A percentile compares a stretch with the other conserved stretches of the same genome.
Evolutionary conservation across 345 rosid species (phyloP).

Genomic region (Jatropha curcas): DNA sequence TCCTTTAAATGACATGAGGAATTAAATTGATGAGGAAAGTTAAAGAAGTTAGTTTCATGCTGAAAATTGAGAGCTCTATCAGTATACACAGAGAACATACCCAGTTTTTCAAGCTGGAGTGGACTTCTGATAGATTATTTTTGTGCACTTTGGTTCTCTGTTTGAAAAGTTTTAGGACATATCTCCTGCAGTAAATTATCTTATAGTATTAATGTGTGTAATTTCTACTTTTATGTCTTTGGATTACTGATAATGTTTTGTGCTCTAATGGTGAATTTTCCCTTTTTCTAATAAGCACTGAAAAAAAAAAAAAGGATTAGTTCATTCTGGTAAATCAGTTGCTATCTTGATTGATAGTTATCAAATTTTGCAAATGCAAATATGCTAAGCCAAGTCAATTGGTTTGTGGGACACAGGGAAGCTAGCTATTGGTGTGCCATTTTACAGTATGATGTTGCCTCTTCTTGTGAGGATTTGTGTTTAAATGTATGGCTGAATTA

Average conservation of each 20-base stretch:
- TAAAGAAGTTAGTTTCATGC: too few relatives aligned
- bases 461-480: background rate
- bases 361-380: background rate
- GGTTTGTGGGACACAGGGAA: background rate
- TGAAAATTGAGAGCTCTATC: background rate
- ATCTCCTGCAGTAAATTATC: too few relatives aligned
- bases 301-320: too few relatives aligned
- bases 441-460: background rate
- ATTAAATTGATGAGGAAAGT: background rate
- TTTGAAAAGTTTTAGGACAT: background rate
- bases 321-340: too few relatives aligned
- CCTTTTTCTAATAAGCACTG: too few relatives aligned
- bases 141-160: background rate
- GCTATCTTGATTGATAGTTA: background rate
- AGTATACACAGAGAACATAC: background rate
- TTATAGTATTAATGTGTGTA: too few relatives aligned
- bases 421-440: background rate
- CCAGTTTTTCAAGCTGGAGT: background rate
- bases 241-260: too few relatives aligned
- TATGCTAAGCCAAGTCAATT: background rate
- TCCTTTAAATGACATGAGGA: background rate
- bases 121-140: background rate
- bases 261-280: too few relatives aligned
- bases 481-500: background rate
- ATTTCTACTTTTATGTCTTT: too few relatives aligned